Base-by-base conservation (phyloP, 2,329 filamentous ascomycete genomes). In the Aspergillus aculeatinus region DNA sequence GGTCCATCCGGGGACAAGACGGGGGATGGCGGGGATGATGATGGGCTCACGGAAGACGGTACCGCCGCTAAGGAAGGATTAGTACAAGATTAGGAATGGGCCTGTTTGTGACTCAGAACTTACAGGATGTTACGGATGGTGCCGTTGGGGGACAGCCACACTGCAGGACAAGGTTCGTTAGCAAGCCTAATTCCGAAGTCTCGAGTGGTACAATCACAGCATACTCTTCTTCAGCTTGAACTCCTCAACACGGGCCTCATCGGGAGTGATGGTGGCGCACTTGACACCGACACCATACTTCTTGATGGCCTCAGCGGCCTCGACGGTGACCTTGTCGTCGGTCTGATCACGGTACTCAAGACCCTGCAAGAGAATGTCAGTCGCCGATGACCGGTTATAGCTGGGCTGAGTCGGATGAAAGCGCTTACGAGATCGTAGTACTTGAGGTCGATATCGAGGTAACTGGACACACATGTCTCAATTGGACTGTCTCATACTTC, bases 11-110 rank as follows among this genome's bases (percentile, higher is more conserved):
- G 92, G 92, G 55, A 99, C 92, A 60, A 99, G 88, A 72, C 94
- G 90, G 60, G 95, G 95, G 66, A 99, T 92, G 73, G 88, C 87
- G 68, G 90, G 90, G 72, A 99, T 98, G 74, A 99, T 92, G 71
- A 99, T 99, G 71, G 95, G 95, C 81, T 97, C 95, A 79, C 95
- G 91, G 89, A 99, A 99, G 72, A 99, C 94, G 73, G 95, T 99
- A 74, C 95, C 95, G 72, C 94, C 94, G 54, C 82, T 83, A 23
- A 7, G 44, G 11, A 33, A 59, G 23, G 48, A 9, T 11, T 52
- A 68, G 74, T 60, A 74, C 70, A 55, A 19, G 19, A 10, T 33
- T 33, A 27, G 11, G 16, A 10, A 49, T 11, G 5, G 29, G 55
- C 33, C 14, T 50, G 42, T 21, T 11, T 16, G 12, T 52, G 49